Percentiles rank a stretch among this genome's conserved stretches.
Conservation (phyloP, 768 basidiomycete species). For the Cyclocybe aegerita region DNA sequence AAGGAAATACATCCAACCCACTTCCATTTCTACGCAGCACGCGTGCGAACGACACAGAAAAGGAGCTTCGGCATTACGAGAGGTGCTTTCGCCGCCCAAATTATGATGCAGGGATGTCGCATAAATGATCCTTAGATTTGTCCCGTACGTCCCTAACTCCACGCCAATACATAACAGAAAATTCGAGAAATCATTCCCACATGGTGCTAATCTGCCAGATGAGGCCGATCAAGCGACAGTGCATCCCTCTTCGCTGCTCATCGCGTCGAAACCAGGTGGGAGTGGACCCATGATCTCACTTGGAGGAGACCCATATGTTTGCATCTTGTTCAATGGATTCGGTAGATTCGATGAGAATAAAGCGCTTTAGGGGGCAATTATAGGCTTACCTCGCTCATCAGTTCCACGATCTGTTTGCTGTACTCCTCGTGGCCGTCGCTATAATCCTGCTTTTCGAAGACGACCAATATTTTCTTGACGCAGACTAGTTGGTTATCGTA, state of each 20-base stretch:
- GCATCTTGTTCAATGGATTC: conserved; percentile 51
- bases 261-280: conserved; percentile 54
- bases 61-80: too few species aligned
- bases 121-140: too few species aligned
- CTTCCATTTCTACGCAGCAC: too few species aligned
- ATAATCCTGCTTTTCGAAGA: conserved; percentile 66
- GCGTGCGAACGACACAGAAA: too few species aligned
- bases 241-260: conserved; percentile 24
- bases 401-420: conserved; percentile 50
- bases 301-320: conserved; percentile 76
- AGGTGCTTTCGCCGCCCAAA: too few species aligned
- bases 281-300: conserved; percentile 81
- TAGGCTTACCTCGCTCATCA: conserved; percentile 71
- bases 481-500: conserved; percentile 61
- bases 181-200: neutral
- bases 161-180: neutral
- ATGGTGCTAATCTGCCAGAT: neutral
- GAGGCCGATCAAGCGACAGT: conserved; percentile 21
- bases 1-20: too few species aligned
- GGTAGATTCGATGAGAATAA: neutral
- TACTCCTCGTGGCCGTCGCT: conserved; percentile 50
- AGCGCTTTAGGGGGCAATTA: neutral
- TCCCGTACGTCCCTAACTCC: too few species aligned
- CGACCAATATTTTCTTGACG: conserved; percentile 56
- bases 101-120: too few species aligned